A percentile compares a stretch with the other conserved stretches of the same genome.
Conservation (phyloP, 2,329 filamentous ascomycete genomes). For the Penicillium concentricum region DNA sequence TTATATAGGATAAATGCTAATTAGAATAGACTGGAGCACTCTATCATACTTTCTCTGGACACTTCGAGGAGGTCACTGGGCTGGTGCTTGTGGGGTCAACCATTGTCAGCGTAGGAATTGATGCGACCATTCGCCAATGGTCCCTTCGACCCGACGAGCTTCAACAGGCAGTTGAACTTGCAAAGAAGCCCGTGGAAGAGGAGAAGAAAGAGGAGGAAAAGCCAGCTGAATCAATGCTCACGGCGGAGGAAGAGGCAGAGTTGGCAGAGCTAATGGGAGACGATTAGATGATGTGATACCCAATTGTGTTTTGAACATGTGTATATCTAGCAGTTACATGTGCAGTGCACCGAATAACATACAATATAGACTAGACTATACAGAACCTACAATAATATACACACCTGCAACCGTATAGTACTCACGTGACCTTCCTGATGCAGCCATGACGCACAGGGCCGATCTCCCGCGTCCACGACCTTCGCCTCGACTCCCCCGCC, state of each 20-base stretch:
- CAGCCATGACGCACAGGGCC: conserved; percentile 35
- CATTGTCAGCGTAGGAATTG: conserved; percentile 81
- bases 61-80: conserved; percentile 90
- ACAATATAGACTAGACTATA: neutral
- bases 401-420: neutral
- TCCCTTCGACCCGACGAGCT: conserved; percentile 64
- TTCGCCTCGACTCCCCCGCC: conserved; percentile 21
- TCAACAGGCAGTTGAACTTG: conserved; percentile 56
- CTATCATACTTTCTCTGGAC: conserved; percentile 72
- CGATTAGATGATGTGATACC: conserved; percentile 36
- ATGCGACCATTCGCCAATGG: conserved; percentile 86
- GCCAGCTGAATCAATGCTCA: conserved; percentile 59
- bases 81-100: conserved; percentile 60
- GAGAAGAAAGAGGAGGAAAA: conserved; percentile 48
- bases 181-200: conserved; percentile 43
- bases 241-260: conserved; percentile 88
- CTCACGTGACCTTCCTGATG: conserved; percentile 29
- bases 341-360: neutral
- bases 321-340: neutral
- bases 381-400: neutral
- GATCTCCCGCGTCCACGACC: conserved; percentile 28
- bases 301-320: conserved; percentile 7
- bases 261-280: conserved; percentile 87
- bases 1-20: conserved; percentile 28
- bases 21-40: conserved; percentile 62